Conservation (phyloP, 2,329 filamentous ascomycete genomes). For the Penicillium sp. region DNA sequence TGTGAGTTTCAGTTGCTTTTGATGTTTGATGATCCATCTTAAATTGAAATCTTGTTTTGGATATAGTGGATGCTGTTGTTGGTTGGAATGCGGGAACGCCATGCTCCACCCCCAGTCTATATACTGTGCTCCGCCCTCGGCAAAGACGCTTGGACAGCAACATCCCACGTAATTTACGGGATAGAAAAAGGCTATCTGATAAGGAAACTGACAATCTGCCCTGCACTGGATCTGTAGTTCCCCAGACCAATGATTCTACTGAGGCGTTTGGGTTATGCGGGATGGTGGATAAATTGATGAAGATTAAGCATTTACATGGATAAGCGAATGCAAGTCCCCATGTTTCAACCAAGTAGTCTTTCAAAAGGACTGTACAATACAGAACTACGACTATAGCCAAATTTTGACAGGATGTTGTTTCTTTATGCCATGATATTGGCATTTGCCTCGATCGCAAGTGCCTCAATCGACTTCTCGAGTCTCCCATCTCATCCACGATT, state of each 20-base stretch:
- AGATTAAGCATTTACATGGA: neutral
- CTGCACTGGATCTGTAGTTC: neutral
- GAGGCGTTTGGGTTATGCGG: neutral
- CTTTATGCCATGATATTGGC: neutral
- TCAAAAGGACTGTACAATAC: neutral
- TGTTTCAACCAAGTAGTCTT: neutral
- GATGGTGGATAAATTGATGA: neutral
- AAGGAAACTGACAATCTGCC: neutral
- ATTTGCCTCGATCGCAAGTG: neutral
- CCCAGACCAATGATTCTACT: neutral
- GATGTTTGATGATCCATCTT: neutral
- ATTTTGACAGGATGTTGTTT: neutral
- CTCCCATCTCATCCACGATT: constrained; percentile 14
- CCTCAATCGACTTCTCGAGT: constrained; percentile 6
- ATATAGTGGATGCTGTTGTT: neutral
- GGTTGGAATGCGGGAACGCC: neutral
- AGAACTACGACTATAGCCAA: neutral
- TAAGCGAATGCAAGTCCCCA: neutral
- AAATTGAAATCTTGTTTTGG: neutral
- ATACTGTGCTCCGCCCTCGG: neutral
- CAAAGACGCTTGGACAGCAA: neutral
- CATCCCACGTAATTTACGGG: constrained; percentile 4
- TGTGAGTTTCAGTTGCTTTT: neutral
- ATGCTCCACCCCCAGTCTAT: neutral
- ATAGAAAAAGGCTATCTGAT: neutral